Base-by-base conservation (phyloP, 805 yeast species). In the Kodamaea kakaduensis region DNA sequence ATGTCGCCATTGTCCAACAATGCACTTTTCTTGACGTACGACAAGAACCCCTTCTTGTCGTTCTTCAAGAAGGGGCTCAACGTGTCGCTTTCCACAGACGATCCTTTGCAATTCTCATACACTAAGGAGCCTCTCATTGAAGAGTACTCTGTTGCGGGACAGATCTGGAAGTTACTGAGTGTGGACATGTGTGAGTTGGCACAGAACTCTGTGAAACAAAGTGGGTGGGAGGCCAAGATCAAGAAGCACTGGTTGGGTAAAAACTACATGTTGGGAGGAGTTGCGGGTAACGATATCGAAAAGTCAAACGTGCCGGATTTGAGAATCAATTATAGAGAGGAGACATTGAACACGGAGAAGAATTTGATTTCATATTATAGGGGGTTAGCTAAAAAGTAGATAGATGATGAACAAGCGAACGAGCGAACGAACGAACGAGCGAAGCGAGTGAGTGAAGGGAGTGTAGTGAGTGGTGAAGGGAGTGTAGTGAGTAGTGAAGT, bases 131-230 rank as follows among this genome's bases (percentile, higher is more conserved):
- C 99, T 10, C 71, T 93, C 52, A 93, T 93, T 48, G 98, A 93
- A 59, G 98, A 93, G 60, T 93, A 89, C 58, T 86, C 96, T 2
- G 97, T 93, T 19, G 98, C 98, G 5, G 97, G 97, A 0, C 97
- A 93, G 61, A 93, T 93, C 47, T 93, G 89, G 70, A 88, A 93
- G 56, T 71, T 93, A 26, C 86, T 95, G 0, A 79, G 87, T 43
- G 97, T 90, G 20, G 98, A 93, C 60, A 87, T 93, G 94, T 89
- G 97, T 56, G 99, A 93, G 58, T 68, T 93, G 48, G 98, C 99
- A 0, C 73, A 79, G 45, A 89, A 90, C 59, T 89, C 97, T 0
- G 97, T 93, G 3, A 59, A 73, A 41, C 97, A 90, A 69, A 81
- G 94, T 52, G 99, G 99, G 0, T 93, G 89, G 77, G 99, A 93